Conservation (phyloP, 2,329 filamentous ascomycete species). For the Monilinia aucupariae region DNA sequence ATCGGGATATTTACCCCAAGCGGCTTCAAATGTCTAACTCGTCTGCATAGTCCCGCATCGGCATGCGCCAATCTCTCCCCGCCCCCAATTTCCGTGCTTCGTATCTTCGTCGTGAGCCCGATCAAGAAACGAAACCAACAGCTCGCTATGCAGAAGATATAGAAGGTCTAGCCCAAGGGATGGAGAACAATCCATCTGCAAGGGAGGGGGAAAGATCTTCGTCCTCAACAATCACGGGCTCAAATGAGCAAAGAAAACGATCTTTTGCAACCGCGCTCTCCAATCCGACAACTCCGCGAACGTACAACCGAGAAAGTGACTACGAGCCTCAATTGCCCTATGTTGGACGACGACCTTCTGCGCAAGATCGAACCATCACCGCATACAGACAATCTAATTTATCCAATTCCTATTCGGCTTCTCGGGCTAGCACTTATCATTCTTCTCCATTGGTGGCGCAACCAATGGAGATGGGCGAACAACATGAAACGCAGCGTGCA, state of each 20-base stretch:
- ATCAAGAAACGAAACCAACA: slow-evolving; percentile 27
- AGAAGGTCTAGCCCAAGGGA: slow-evolving; percentile 27
- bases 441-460: slow-evolving; percentile 56
- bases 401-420: slow-evolving; percentile 29
- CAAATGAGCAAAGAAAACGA: slow-evolving; percentile 28
- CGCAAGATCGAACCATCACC: slow-evolving; percentile 25
- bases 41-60: slow-evolving; percentile 28
- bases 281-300: slow-evolving; percentile 31
- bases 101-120: slow-evolving; percentile 30
- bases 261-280: slow-evolving; percentile 26
- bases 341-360: slow-evolving; percentile 26
- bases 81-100: slow-evolving; percentile 21
- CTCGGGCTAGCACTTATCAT: slow-evolving; percentile 37
- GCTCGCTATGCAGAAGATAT: slow-evolving; percentile 26
- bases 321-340: slow-evolving; percentile 29
- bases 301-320: slow-evolving; percentile 26
- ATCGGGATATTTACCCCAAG: not conserved
- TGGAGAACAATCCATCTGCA: slow-evolving; percentile 28
- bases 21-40: slow-evolving; percentile 17
- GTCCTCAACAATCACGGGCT: slow-evolving; percentile 9
- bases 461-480: slow-evolving; percentile 40
- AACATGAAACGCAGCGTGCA: slow-evolving; percentile 40
- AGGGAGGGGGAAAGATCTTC: slow-evolving; percentile 27
- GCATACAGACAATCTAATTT: slow-evolving; percentile 35
- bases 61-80: slow-evolving; percentile 30